Conservation (phyloP, 2,329 filamentous ascomycete genomes). For the Pseudogymnoascus sp. region DNA sequence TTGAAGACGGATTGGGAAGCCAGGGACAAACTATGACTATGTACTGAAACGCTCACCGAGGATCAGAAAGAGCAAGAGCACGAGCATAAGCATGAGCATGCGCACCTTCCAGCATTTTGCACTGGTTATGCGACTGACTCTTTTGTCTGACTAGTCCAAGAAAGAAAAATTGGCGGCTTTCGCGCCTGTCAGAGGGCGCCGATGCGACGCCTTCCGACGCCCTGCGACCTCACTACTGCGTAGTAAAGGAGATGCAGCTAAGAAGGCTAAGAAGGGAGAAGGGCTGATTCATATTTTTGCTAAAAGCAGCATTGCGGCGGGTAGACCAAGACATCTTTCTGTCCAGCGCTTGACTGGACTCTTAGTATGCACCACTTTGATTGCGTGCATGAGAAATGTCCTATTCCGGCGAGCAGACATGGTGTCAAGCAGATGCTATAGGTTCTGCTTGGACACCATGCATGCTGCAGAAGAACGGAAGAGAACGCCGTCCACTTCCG, state of each 20-base stretch:
- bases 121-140: background rate
- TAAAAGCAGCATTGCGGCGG: constrained; percentile 8
- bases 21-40: background rate
- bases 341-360: constrained; percentile 8
- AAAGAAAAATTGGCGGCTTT: background rate
- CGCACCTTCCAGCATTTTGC: background rate
- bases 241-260: constrained; percentile 2
- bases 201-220: background rate
- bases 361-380: constrained; percentile 5
- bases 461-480: constrained; percentile 9
- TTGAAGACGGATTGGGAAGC: constrained; percentile 1
- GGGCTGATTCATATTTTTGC: background rate
- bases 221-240: background rate
- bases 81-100: background rate
- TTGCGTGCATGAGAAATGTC: constrained; percentile 5
- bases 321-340: background rate
- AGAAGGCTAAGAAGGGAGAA: background rate
- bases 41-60: constrained; percentile 4
- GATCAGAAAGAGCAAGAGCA: background rate
- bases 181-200: background rate
- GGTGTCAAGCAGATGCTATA: background rate
- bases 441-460: background rate
- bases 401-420: background rate
- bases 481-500: constrained; percentile 8
- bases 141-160: background rate